These are phyloP conservation scores for Aspergillus diversus DNA, from an alignment of 495 filamentous ascomycete species.

Conservation along the genomic window DNA sequence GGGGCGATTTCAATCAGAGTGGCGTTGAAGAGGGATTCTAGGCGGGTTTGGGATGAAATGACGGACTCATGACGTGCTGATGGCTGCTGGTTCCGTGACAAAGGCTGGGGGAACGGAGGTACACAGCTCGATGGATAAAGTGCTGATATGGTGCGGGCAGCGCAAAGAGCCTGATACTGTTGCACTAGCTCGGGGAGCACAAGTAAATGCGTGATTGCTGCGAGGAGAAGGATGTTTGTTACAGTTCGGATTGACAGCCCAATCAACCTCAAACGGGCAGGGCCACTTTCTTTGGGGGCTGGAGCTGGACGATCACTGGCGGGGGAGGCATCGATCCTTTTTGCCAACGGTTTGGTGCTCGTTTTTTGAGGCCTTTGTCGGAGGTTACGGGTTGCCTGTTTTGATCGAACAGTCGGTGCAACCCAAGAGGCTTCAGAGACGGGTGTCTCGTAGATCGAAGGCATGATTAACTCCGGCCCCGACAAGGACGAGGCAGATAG, in stretches of 20 bases:
- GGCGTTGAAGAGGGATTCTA: constrained; percentile 39
- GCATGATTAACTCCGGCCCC: constrained; percentile 53
- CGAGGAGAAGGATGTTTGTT: constrained; percentile 39
- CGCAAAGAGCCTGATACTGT: constrained; percentile 40
- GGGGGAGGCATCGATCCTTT: constrained; percentile 1
- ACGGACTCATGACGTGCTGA: constrained; percentile 30
- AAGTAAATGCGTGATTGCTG: constrained; percentile 41
- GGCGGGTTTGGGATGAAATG: constrained; percentile 32
- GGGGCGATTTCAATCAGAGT: constrained; percentile 38
- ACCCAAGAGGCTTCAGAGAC: constrained; percentile 47
- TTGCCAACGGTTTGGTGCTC: constrained; percentile 5
- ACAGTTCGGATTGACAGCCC: constrained; percentile 28
- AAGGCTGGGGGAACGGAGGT: constrained; percentile 19
- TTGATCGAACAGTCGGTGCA: constrained; percentile 33
- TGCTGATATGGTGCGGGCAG: constrained; percentile 29
- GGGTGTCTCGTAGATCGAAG: constrained; percentile 45
- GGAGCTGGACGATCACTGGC: constrained; percentile 10
- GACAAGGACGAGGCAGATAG: constrained; percentile 37
- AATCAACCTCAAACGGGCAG: neutral
- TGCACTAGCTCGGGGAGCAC: constrained; percentile 46
- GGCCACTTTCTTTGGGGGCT: constrained; percentile 1
- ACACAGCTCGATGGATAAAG: constrained; percentile 44
- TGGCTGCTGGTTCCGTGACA: constrained; percentile 13
- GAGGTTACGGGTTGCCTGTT: constrained; percentile 21
- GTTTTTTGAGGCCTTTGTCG: constrained; percentile 37